Percentiles rank a stretch among this genome's conserved stretches.
phyloP scores from a whole-genome alignment of 805 yeast species.

The Kodamaea jinghongensis region DNA sequence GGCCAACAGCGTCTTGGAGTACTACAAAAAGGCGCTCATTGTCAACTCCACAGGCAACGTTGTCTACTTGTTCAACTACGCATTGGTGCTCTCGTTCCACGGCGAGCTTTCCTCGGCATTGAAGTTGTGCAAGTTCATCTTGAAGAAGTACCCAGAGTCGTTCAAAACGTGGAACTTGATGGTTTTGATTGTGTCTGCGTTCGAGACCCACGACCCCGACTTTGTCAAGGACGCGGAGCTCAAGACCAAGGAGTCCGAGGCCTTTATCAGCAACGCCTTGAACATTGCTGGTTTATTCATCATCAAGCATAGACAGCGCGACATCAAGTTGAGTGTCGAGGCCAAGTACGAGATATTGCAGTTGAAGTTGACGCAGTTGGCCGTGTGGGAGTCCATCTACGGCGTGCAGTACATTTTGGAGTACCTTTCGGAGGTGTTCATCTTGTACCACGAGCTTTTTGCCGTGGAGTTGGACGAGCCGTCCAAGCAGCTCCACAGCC shows the following conservation, averaged over 20 bases:
- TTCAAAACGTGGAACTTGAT: conserved; percentile 67
- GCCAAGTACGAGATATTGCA: conserved; percentile 55
- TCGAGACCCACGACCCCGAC: conserved; percentile 44
- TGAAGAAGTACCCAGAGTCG: conserved; percentile 52
- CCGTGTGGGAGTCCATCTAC: conserved; percentile 59
- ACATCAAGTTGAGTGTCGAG: conserved; percentile 22
- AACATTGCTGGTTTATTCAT: conserved; percentile 40
- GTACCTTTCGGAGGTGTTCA: conserved; percentile 63
- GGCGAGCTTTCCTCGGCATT: conserved; percentile 43
- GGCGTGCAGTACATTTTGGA: conserved; percentile 61
- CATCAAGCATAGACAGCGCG: conserved; percentile 24
- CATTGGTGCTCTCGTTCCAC: conserved; percentile 45
- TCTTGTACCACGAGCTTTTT: conserved; percentile 52
- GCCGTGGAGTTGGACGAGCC: conserved; percentile 22
- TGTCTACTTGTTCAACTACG: conserved; percentile 41
- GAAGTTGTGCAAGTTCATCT: conserved; percentile 46
- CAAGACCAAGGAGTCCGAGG: conserved; percentile 46
- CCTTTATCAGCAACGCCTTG: conserved; percentile 52
- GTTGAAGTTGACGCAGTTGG: conserved; percentile 71
- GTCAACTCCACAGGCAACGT: conserved; percentile 35
- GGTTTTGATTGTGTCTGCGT: conserved; percentile 59
- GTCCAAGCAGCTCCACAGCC: conserved; percentile 25
- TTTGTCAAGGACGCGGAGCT: conserved; percentile 3
- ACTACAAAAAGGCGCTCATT: conserved; percentile 35
- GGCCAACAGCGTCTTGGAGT: conserved; percentile 17